Conservation (phyloP, 1,284 basidiomycete species). For the Rhodofomes roseus region DNA sequence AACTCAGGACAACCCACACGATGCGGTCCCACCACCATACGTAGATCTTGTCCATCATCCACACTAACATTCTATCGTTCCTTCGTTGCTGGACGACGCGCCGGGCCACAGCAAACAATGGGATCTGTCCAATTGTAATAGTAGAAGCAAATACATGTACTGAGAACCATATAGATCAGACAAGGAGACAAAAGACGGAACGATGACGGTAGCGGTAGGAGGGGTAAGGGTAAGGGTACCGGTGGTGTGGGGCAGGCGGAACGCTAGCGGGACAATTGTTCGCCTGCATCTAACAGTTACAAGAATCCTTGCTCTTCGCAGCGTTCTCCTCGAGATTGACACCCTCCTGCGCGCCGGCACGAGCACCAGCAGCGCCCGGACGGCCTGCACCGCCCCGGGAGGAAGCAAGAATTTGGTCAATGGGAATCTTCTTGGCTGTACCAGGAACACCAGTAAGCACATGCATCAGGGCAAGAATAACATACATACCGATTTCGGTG, state of each 20-base stretch:
- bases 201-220: constrained; percentile 19
- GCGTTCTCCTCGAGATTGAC: constrained; percentile 77
- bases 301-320: constrained; percentile 69
- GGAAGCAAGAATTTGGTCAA: constrained; percentile 87
- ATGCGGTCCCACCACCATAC: constrained; percentile 38
- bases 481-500: constrained; percentile 87
- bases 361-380: constrained; percentile 53
- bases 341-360: constrained; percentile 48
- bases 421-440: constrained; percentile 92
- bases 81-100: neutral
- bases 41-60: constrained; percentile 34
- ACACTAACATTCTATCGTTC: neutral
- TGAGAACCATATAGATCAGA: constrained; percentile 32
- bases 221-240: constrained; percentile 10
- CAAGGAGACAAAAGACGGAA: constrained; percentile 21
- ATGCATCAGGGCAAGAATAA: constrained; percentile 6
- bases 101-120: neutral
- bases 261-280: neutral
- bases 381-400: constrained; percentile 61
- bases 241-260: constrained; percentile 2
- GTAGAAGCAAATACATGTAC: constrained; percentile 34
- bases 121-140: constrained; percentile 18
- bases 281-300: constrained; percentile 55
- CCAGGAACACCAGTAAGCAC: neutral
- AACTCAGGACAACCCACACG: constrained; percentile 21